A percentile compares a stretch with the other conserved stretches of the same genome.
Conservation (phyloP, 148 eudicot species). For the Limonium bicolor region DNA sequence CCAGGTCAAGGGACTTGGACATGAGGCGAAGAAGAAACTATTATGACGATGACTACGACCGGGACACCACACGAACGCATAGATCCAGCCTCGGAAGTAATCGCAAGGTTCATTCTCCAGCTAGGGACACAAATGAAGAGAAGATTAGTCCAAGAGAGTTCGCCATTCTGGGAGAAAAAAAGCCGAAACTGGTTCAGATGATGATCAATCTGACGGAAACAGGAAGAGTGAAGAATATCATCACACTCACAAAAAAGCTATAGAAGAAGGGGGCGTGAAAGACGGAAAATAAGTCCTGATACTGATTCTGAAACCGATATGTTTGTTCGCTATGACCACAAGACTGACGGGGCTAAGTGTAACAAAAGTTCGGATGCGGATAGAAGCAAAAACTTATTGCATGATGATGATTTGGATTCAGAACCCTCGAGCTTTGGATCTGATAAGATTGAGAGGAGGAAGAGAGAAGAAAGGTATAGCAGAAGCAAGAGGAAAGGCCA, state of each 20-base stretch:
- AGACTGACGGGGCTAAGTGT: no score
- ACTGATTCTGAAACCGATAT: slow-evolving; percentile 6
- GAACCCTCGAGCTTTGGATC: no score
- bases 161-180: background rate
- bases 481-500: no score
- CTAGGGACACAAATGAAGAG: slow-evolving; percentile 15
- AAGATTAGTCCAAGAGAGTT: background rate
- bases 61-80: slow-evolving; percentile 15
- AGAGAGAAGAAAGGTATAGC: no score
- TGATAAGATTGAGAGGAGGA: no score
- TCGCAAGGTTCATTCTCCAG: background rate
- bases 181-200: background rate
- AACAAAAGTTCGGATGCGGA: no score
- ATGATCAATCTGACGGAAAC: slow-evolving; percentile 1
- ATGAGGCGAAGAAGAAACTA: slow-evolving; percentile 24
- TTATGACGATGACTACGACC: slow-evolving; percentile 29
- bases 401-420: no score
- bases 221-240: background rate
- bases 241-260: background rate
- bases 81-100: background rate
- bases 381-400: no score
- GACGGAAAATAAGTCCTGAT: background rate
- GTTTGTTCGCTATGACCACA: no score
- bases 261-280: background rate
- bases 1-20: slow-evolving; percentile 37